These are phyloP conservation scores for Tylopilus intermedius DNA, from an alignment of 768 basidiomycete genomes.

Conservation along the genomic window DNA sequence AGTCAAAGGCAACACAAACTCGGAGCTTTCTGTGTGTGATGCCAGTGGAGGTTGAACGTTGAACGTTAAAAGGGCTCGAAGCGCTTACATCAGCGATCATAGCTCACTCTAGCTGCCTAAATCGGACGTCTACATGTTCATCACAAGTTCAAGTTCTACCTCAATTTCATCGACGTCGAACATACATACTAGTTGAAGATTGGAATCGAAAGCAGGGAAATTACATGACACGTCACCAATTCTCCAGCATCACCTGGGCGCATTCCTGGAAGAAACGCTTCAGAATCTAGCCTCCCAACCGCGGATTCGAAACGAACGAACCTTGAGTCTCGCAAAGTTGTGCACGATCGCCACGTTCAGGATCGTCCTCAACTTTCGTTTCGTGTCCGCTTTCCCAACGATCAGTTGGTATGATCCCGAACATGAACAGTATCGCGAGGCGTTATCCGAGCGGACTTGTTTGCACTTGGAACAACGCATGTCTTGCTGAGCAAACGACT, in stretches of 20 bases:
- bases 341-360: conserved; percentile 79
- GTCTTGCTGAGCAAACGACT: conserved; percentile 83
- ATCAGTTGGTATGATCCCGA: conserved; percentile 80
- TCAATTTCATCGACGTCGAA: too few species aligned
- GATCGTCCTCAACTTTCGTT: conserved; percentile 71
- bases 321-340: conserved; percentile 63
- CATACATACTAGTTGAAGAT: background rate
- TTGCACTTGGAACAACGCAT: conserved; percentile 84
- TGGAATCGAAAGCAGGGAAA: background rate
- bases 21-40: too few species aligned
- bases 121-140: too few species aligned
- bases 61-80: too few species aligned
- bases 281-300: background rate
- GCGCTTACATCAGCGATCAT: too few species aligned
- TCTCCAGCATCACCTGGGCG: conserved; percentile 35
- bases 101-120: too few species aligned
- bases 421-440: conserved; percentile 80
- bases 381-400: conserved; percentile 65
- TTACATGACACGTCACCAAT: conserved; percentile 27
- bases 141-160: too few species aligned
- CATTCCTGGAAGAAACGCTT: conserved; percentile 30
- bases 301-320: conserved; percentile 36
- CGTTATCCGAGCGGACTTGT: conserved; percentile 85
- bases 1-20: too few species aligned
- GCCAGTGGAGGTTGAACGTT: too few species aligned